Conservation (phyloP, 2,329 filamentous ascomycete species). For the Aspergillus sp. region DNA sequence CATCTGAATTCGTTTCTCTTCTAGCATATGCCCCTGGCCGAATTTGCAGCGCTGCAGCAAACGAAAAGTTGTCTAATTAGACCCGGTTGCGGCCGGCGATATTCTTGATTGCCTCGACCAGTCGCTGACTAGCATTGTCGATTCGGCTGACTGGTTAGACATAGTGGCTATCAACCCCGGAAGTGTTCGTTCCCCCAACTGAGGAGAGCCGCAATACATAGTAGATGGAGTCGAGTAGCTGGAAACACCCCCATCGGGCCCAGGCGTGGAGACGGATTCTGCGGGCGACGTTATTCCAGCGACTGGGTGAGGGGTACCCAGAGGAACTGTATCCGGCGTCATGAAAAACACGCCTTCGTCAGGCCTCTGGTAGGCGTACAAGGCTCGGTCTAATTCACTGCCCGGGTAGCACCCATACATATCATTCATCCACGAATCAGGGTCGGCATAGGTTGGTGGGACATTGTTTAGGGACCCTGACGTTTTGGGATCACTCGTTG, state of each 20-base stretch:
- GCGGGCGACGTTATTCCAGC: slow-evolving; percentile 1
- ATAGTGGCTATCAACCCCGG: neutral
- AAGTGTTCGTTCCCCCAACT: slow-evolving; percentile 1
- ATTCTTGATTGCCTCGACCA: neutral
- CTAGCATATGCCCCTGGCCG: neutral
- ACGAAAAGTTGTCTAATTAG: neutral
- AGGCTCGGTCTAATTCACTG: slow-evolving; percentile 1
- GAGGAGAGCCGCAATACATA: neutral
- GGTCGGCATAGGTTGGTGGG: neutral
- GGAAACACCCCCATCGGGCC: neutral
- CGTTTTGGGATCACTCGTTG: slow-evolving; percentile 1
- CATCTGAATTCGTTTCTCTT: slow-evolving; percentile 1
- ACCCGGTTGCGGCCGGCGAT: neutral
- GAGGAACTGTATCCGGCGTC: neutral
- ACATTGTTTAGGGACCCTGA: neutral
- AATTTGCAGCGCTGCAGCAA: slow-evolving; percentile 1
- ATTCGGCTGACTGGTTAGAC: neutral
- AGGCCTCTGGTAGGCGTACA: neutral
- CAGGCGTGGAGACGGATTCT: slow-evolving; percentile 1
- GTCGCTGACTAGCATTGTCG: slow-evolving; percentile 1
- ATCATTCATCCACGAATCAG: neutral
- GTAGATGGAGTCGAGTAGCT: neutral
- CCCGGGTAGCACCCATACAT: neutral
- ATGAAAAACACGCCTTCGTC: slow-evolving; percentile 1
- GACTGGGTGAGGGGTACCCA: neutral